Conservation (phyloP, 2,329 filamentous ascomycete species). For the Juglanconis sp. region DNA sequence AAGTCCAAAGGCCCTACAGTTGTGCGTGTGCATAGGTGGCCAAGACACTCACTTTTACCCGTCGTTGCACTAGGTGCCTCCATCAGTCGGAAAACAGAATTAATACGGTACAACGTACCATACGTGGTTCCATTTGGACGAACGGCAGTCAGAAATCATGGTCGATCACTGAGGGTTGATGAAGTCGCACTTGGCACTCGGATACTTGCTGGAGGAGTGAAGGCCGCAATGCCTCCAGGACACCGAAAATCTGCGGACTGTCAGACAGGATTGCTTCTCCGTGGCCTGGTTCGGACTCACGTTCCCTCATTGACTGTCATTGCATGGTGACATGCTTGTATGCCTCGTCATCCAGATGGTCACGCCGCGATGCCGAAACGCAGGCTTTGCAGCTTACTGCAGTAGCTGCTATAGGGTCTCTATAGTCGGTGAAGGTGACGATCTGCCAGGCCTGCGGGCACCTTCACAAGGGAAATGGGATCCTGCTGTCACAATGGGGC, state of each 20-base stretch:
- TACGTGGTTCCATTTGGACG: conserved; percentile 1
- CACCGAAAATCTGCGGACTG: not conserved
- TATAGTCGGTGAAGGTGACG: not conserved
- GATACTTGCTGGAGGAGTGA: not conserved
- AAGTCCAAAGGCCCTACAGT: not conserved
- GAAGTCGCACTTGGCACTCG: not conserved
- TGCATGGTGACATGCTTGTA: not conserved
- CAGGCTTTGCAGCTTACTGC: conserved; percentile 2
- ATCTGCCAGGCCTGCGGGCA: not conserved
- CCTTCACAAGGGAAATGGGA: not conserved
- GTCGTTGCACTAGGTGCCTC: not conserved
- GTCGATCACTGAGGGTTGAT: not conserved
- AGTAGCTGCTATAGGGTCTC: not conserved
- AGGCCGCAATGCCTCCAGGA: not conserved
- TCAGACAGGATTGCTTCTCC: not conserved
- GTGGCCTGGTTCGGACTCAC: not conserved
- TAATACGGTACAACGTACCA: not conserved
- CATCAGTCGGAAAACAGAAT: not conserved
- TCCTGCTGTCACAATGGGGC: not conserved
- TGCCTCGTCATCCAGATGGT: not conserved
- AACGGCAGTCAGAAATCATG: not conserved
- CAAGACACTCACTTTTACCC: not conserved
- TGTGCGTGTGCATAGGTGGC: not conserved
- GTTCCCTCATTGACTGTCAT: not conserved
- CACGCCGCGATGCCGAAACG: conserved; percentile 2